These are phyloP conservation scores for Diophrys sp. DNA, from an alignment of 73 alveolate species.

Conservation along the genomic window DNA sequence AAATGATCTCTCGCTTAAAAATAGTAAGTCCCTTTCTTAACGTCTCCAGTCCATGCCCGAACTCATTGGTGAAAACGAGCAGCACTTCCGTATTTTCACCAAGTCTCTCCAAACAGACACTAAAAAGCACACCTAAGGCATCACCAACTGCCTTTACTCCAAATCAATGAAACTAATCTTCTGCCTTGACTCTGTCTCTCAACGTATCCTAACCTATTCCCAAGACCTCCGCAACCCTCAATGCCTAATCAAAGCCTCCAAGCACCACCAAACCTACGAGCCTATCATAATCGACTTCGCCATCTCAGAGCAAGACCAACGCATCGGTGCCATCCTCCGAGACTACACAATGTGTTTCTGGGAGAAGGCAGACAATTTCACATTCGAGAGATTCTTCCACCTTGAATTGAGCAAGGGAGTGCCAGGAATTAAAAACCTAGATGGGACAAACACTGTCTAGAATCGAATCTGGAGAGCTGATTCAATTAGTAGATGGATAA, in stretches of 20 bases:
- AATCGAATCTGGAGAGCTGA: slow-evolving; percentile 38
- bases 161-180: slow-evolving; percentile 13
- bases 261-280: slow-evolving; percentile 25
- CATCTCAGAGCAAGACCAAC: slow-evolving; percentile 16
- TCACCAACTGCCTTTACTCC: slow-evolving; percentile 20
- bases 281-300: slow-evolving; percentile 44
- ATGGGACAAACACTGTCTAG: too few species aligned
- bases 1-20: background rate
- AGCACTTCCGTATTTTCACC: slow-evolving; percentile 22
- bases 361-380: slow-evolving; percentile 39
- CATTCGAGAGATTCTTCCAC: slow-evolving; percentile 29
- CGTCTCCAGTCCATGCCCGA: slow-evolving; percentile 22
- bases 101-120: slow-evolving; percentile 33
- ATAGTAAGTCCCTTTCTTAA: background rate
- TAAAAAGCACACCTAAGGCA: slow-evolving; percentile 40
- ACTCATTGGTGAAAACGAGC: slow-evolving; percentile 39
- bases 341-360: slow-evolving; percentile 47
- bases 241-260: slow-evolving; percentile 7
- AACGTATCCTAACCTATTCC: slow-evolving; percentile 26
- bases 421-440: too few species aligned
- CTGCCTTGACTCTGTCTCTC: slow-evolving; percentile 23
- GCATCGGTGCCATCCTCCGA: slow-evolving; percentile 48
- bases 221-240: slow-evolving; percentile 3
- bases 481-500: slow-evolving; percentile 28
- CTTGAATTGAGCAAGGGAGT: slow-evolving; percentile 9